Evolutionary conservation across 176 grass and related monocot species (phyloP).

Genomic region (Coix lacrymajobi): DNA sequence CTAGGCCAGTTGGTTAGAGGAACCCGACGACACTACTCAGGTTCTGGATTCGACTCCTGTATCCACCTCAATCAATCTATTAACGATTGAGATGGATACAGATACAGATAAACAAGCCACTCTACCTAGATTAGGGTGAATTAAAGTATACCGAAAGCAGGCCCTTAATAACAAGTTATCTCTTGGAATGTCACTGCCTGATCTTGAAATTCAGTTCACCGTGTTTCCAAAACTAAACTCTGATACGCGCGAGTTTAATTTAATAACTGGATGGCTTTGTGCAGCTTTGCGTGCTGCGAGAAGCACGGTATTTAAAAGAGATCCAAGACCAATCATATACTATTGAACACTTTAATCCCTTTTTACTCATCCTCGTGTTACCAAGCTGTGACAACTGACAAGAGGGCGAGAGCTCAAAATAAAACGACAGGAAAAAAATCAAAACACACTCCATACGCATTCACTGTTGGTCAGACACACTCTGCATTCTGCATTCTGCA

Average conservation of each 20-base stretch:
- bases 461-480: slow-evolving; percentile 16
- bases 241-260: background rate
- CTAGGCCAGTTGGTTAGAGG: too few relatives aligned
- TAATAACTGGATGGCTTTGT: background rate
- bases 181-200: background rate
- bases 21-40: too few relatives aligned
- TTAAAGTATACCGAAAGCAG: too few relatives aligned
- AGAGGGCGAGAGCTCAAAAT: background rate
- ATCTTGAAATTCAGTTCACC: background rate
- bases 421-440: background rate
- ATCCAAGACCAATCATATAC: background rate
- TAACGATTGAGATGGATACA: too few relatives aligned
- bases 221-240: background rate
- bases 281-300: background rate
- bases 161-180: too few relatives aligned
- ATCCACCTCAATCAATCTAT: too few relatives aligned
- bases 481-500: slow-evolving; percentile 23
- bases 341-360: background rate
- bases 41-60: too few relatives aligned
- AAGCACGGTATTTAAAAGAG: background rate
- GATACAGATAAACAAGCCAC: too few relatives aligned
- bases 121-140: too few relatives aligned
- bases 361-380: background rate
- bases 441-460: background rate
- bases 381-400: background rate